Evolutionary conservation across 2,329 filamentous ascomycete species (phyloP), one percentile per base, ranked within the genome.

Genomic region (Cryphonectria carpinicola): DNA sequence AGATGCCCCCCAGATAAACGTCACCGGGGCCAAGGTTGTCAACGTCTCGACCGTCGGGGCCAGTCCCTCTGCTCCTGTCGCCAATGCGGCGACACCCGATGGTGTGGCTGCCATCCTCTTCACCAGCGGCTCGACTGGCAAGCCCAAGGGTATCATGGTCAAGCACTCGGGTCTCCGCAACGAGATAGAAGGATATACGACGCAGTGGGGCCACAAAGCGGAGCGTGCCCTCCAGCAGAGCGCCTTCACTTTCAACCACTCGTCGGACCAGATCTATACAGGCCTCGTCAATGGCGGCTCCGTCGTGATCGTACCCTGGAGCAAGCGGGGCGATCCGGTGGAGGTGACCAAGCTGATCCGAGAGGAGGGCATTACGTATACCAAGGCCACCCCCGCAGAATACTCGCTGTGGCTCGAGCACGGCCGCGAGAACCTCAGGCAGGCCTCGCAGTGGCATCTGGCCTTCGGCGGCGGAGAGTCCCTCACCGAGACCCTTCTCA

Each of bases 351-450:
- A 77, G 0, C 46, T 81, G 8, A 81, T 84, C 41, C 14, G 54
- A 0, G 22, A 74, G 0, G 65, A 81, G 0, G 28, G 67, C 0
- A 73, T 85, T 14, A 81, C 77, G 0, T 74, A 75, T 35, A 83
- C 81, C 0, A 70, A 70, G 5, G 76, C 74, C 6, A 80, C 79
- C 4, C 81, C 82, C 0, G 79, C 82, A 0, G 81, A 84, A 70
- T 82, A 81, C 58, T 19, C 61, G 0, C 28, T 66, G 7, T 71
- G 68, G 69, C 54, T 77, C 1, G 62, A 65, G 2, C 77, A 69
- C 54, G 77, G 74, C 0, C 5, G 14, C 0, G 65, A 70, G 1
- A 69, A 39, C 17, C 75, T 81, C 1, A 37, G 35, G 1, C 43
- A 74, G 13, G 72, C 71, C 22, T 69, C 54, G 0, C 32, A 35